A percentile compares a stretch with the other conserved stretches of the same genome.
Evolutionary conservation across 306 rosid species (phyloP).

Genomic region (Argentina anserina): DNA sequence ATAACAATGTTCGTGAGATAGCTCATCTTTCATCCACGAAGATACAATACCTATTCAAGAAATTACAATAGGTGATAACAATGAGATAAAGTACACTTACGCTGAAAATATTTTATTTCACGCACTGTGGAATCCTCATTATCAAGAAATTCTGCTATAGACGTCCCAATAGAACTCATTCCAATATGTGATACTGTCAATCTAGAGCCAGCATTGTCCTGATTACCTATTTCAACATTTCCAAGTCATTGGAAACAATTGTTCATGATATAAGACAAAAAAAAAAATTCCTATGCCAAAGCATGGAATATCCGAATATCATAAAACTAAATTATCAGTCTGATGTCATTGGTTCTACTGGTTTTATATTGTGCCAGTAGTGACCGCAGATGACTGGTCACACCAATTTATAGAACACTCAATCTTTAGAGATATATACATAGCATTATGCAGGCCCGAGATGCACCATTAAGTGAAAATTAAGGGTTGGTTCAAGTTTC

Average conservation of each 20-base stretch:
- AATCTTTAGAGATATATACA: not conserved
- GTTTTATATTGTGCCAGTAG: not conserved
- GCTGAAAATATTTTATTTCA: slow-evolving; percentile 47
- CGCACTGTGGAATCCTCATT: slow-evolving; percentile 39
- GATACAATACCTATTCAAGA: not conserved
- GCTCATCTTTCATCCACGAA: not conserved
- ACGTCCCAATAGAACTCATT: slow-evolving; percentile 69
- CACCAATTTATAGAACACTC: not conserved
- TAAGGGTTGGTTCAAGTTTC: slow-evolving; percentile 11
- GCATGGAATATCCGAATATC: not conserved
- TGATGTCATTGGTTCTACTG: not conserved
- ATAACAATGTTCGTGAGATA: not conserved
- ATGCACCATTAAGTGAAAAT: not conserved
- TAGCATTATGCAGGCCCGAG: not conserved
- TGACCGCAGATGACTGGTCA: not conserved
- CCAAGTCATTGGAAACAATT: not conserved
- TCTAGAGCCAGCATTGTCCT: slow-evolving; percentile 44
- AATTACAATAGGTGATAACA: not conserved
- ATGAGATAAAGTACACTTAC: slow-evolving; percentile 37
- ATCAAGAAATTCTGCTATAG: slow-evolving; percentile 51
- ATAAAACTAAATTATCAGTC: not conserved
- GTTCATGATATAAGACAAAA: not conserved
- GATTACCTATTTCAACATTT: slow-evolving; percentile 20
- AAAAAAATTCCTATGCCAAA: not conserved
- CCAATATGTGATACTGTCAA: slow-evolving; percentile 44